Evolutionary conservation across 139 green algal genomes (phyloP), one percentile per base, ranked within the genome.

Genomic region (Picocystis salinarum): DNA sequence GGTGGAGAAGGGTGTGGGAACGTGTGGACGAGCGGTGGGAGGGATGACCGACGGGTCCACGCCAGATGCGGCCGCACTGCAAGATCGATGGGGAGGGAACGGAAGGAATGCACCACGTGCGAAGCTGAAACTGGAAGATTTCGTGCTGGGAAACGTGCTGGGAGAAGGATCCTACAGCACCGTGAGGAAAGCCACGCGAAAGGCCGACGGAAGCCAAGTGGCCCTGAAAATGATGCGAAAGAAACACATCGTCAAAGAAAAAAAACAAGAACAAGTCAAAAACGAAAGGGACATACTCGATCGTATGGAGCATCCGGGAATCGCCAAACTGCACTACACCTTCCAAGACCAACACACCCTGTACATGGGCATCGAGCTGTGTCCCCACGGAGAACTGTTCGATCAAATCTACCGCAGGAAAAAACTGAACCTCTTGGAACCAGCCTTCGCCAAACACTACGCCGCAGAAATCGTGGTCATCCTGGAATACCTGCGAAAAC

Each of bases 381-480:
- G 62, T 40, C 44, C 68, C 5, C 62, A 63, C 4, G 74, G 74
- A 0, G 74, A 83, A 47, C 56, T 83, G 39, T 79, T 74, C 33
- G 66, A 76, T 20, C 67, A 76, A 42, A 66, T 76, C 28, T 20
- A 50, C 70, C 67, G 25, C 52, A 52, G 17, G 5, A 40, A 56
- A 5, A 33, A 33, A 33, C 57, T 86, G 23, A 15, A 34, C 0
- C 34, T 74, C 20, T n/a, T n/a, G n/a, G n/a, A 44, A 20, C 20
- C 24, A 20, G 62, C 46, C 1, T 34, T 44, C 7, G 55, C 60
- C 0, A 41, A 33, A 12, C 67, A 76, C 33, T 91, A 91, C 36
- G 52, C 70, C 2, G 77, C 79, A 4, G 80, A 92, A 58, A 58
- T 88, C 5, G 73, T 93, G 7, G 41, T 74, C 7, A 77, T 85